Evolutionary conservation across 164 flowering plant genomes (phyloP).

Genomic region (Chimonanthus salicifolius): DNA sequence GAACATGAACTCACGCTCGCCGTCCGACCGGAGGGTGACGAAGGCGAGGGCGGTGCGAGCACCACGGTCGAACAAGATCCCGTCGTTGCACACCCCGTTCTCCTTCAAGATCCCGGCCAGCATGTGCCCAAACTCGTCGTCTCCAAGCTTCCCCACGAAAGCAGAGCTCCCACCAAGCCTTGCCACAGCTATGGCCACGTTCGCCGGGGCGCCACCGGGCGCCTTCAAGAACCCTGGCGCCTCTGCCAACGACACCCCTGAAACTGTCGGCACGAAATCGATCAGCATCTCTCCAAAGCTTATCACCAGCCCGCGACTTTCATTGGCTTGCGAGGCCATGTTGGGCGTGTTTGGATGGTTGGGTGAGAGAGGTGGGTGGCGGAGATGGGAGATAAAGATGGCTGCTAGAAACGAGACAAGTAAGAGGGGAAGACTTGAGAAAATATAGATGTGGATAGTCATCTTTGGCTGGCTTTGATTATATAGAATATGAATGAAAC

Average conservation of each 20-base stretch:
- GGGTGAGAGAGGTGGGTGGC: conserved; percentile 4
- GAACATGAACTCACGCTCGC: conserved; percentile 50
- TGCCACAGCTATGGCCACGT: conserved; percentile 81
- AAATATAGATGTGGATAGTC: not conserved
- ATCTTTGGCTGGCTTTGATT: not conserved
- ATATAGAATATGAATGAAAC: not conserved
- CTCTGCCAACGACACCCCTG: conserved; percentile 86
- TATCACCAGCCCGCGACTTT: conserved; percentile 35
- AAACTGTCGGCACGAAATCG: conserved; percentile 85
- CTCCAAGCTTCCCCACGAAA: conserved; percentile 86
- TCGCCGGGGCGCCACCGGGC: conserved; percentile 96
- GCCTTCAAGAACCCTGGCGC: conserved; percentile 88
- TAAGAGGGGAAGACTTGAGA: not conserved
- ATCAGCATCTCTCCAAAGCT: conserved; percentile 94
- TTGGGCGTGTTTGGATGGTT: not conserved
- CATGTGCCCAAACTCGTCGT: conserved; percentile 95
- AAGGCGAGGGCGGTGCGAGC: conserved; percentile 87
- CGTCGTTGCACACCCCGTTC: conserved; percentile 57
- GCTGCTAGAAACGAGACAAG: not conserved
- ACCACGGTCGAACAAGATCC: conserved; percentile 54
- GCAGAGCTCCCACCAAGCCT: conserved; percentile 77
- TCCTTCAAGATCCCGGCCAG: conserved; percentile 56
- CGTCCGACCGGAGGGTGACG: conserved; percentile 69
- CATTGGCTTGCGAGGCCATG: conserved; percentile 8
- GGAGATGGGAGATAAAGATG: not conserved